These are phyloP conservation scores for Oryza nivara DNA, from an alignment of 176 grass and related monocot genomes.

Conservation along the genomic window DNA sequence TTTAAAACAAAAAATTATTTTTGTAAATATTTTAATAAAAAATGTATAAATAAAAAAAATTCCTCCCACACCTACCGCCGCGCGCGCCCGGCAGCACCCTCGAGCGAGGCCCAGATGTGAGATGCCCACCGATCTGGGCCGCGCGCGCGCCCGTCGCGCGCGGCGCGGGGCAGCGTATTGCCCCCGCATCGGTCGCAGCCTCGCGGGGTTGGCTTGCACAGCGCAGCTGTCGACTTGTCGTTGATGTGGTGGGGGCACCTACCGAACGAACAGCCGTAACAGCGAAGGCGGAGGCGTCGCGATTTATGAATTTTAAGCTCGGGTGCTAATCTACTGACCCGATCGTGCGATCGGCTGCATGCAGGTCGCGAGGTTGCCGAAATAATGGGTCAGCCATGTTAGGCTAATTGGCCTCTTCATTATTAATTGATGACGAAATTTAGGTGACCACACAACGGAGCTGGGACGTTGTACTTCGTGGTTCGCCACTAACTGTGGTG, in stretches of 20 bases:
- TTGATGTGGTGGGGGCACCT: neutral
- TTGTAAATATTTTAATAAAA: no score
- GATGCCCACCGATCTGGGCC: no score
- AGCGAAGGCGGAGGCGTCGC: neutral
- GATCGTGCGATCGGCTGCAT: neutral
- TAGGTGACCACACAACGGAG: neutral
- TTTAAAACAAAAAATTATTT: no score
- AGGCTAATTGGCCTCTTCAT: neutral
- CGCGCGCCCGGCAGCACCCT: neutral
- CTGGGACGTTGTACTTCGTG: neutral
- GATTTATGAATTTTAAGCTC: neutral
- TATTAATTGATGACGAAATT: neutral
- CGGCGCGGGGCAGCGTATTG: neutral
- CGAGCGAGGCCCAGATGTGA: no score
- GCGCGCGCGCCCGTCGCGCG: neutral
- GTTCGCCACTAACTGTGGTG: neutral
- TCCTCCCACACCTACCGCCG: neutral
- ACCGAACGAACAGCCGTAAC: slow-evolving; percentile 3
- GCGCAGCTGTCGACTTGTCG: neutral
- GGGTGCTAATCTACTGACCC: neutral
- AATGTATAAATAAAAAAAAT: no score
- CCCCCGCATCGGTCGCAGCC: neutral
- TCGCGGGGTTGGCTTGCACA: neutral
- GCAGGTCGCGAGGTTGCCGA: neutral
- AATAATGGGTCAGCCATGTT: slow-evolving; percentile 11